These are phyloP conservation scores for Rickenella mellea DNA, from an alignment of 768 basidiomycete species.

Conservation along the genomic window DNA sequence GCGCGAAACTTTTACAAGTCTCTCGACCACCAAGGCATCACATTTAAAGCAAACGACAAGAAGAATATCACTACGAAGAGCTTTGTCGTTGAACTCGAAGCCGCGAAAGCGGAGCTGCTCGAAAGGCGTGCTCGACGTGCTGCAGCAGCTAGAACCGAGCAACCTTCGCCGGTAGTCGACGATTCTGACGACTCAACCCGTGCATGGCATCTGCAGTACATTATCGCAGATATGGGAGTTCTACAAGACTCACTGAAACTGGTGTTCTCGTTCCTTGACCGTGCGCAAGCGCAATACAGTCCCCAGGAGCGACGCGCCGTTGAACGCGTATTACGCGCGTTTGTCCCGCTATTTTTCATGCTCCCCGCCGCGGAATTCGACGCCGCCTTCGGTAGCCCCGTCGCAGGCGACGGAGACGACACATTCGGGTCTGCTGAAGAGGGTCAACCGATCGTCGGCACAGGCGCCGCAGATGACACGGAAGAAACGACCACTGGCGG, in stretches of 20 bases:
- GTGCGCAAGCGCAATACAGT: slow-evolving; percentile 68
- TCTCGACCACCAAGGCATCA: slow-evolving; percentile 91
- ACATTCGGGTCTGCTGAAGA: slow-evolving; percentile 22
- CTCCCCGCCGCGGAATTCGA: slow-evolving; percentile 59
- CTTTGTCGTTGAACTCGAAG: slow-evolving; percentile 75
- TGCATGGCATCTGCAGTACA: slow-evolving; percentile 68
- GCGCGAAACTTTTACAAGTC: slow-evolving; percentile 98
- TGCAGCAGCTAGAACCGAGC: slow-evolving; percentile 4
- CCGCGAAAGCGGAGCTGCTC: slow-evolving; percentile 50
- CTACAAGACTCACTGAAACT: slow-evolving; percentile 86
- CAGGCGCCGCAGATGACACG: slow-evolving; percentile 13
- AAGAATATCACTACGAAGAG: slow-evolving; percentile 78
- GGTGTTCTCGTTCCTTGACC: slow-evolving; percentile 86
- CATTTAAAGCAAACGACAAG: slow-evolving; percentile 95
- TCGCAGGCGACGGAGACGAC: slow-evolving; percentile 28
- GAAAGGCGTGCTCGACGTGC: slow-evolving; percentile 19
- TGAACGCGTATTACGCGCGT: slow-evolving; percentile 76
- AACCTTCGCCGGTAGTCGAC: slow-evolving; percentile 1
- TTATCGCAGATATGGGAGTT: slow-evolving; percentile 68
- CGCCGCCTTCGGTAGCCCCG: slow-evolving; percentile 44
- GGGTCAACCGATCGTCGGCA: slow-evolving; percentile 8
- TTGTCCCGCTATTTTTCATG: slow-evolving; percentile 78
- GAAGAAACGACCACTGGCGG: slow-evolving; percentile 10
- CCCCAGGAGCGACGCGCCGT: slow-evolving; percentile 70
- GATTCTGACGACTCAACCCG: slow-evolving; percentile 22